These are phyloP conservation scores for Platanus orientalis DNA, from an alignment of 164 flowering plant species.

Conservation along the genomic window DNA sequence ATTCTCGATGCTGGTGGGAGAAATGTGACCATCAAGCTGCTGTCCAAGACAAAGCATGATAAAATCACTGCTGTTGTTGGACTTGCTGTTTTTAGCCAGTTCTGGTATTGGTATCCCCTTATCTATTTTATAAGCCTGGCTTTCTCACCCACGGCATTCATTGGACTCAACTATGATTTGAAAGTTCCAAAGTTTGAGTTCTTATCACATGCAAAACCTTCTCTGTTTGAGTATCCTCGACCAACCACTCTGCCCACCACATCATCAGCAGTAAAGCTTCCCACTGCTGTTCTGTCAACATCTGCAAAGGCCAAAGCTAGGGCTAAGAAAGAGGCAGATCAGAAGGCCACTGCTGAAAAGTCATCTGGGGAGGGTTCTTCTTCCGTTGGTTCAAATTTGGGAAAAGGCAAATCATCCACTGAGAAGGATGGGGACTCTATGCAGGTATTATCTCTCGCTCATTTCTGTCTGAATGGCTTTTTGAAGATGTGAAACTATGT, in stretches of 20 bases:
- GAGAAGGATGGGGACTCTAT: constrained; percentile 87
- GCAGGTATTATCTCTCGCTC: constrained; percentile 54
- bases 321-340: constrained; percentile 90
- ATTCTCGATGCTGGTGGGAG: constrained; percentile 99
- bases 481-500: too few species aligned
- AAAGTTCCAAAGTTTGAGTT: constrained; percentile 94
- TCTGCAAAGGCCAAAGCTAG: constrained; percentile 94
- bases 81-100: constrained; percentile 95
- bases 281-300: constrained; percentile 88
- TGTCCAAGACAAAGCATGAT: constrained; percentile 92
- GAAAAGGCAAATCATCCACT: constrained; percentile 51
- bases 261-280: constrained; percentile 85
- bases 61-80: constrained; percentile 94
- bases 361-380: constrained; percentile 42
- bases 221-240: constrained; percentile 90
- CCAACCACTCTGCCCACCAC: constrained; percentile 82
- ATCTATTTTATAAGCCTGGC: constrained; percentile 86
- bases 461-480: background rate
- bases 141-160: constrained; percentile 91
- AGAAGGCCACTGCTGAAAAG: constrained; percentile 71
- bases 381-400: constrained; percentile 32
- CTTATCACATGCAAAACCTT: constrained; percentile 90
- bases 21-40: constrained; percentile 87
- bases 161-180: constrained; percentile 89
- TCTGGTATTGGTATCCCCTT: constrained; percentile 99